These are phyloP conservation scores for Cicer cuneatum DNA, from an alignment of 306 rosid genomes.

Conservation along the genomic window DNA sequence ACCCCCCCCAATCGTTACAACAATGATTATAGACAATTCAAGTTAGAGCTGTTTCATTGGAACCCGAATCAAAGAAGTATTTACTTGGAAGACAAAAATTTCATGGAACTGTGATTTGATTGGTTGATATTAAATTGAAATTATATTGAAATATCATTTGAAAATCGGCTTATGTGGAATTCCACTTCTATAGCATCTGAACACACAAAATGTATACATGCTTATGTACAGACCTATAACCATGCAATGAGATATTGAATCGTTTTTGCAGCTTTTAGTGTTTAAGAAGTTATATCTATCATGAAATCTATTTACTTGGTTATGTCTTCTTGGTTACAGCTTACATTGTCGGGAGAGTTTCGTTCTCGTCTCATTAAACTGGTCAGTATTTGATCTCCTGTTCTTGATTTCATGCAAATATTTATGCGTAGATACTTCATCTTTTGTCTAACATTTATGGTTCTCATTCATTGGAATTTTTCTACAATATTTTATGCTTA, in stretches of 20 bases:
- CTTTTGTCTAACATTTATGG: slow-evolving; percentile 20
- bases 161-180: neutral
- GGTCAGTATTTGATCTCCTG: slow-evolving; percentile 62
- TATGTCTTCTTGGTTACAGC: slow-evolving; percentile 58
- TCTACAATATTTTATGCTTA: slow-evolving; percentile 22
- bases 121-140: slow-evolving; percentile 1
- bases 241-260: slow-evolving; percentile 7
- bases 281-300: slow-evolving; percentile 19
- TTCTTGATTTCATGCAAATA: slow-evolving; percentile 30
- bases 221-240: neutral
- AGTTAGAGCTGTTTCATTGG: neutral
- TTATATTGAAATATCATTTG: slow-evolving; percentile 7
- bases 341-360: slow-evolving; percentile 83
- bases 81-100: neutral
- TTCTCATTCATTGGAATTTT: neutral
- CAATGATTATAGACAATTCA: too few species aligned
- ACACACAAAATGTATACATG: neutral
- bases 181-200: neutral
- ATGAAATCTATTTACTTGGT: slow-evolving; percentile 32
- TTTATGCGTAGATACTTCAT: slow-evolving; percentile 5
- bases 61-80: neutral
- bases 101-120: neutral
- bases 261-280: slow-evolving; percentile 24
- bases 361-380: slow-evolving; percentile 84
- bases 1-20: neutral